A percentile compares a stretch with the other conserved stretches of the same genome.
phyloP scores from a whole-genome alignment of 2,329 filamentous ascomycete genomes.

The Plectosphaerella sp. region DNA sequence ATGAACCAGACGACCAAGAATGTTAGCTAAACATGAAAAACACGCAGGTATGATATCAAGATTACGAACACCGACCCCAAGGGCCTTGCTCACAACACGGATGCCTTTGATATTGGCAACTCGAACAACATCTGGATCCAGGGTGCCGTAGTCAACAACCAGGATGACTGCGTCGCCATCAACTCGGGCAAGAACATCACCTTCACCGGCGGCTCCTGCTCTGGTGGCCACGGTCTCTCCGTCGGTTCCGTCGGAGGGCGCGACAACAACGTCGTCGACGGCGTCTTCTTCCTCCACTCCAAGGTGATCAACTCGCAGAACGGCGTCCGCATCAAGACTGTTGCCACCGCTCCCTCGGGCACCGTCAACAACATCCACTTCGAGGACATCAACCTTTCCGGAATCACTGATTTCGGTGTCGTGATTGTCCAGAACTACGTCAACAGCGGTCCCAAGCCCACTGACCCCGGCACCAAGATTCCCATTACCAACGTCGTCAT shows the following conservation, averaged over 20 bases:
- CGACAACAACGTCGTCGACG: conserved; percentile 45
- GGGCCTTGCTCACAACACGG: conserved; percentile 44
- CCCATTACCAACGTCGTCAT: conserved; percentile 46
- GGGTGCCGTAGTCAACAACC: conserved; percentile 51
- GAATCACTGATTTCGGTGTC: conserved; percentile 35
- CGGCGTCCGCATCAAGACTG: conserved; percentile 47
- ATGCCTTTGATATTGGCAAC: conserved; percentile 52
- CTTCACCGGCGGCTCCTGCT: conserved; percentile 39
- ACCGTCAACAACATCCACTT: conserved; percentile 38
- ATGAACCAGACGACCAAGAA: too few relatives aligned
- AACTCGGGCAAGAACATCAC: conserved; percentile 49
- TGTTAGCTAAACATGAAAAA: neutral
- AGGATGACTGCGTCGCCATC: conserved; percentile 57
- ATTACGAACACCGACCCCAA: conserved; percentile 33
- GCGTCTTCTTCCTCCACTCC: conserved; percentile 44
- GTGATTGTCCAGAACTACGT: conserved; percentile 40
- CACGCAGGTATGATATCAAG: conserved; percentile 24
- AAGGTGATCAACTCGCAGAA: conserved; percentile 48
- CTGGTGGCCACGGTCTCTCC: conserved; percentile 36
- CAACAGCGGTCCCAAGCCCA: conserved; percentile 37
- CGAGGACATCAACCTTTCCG: conserved; percentile 33
- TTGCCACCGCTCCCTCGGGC: conserved; percentile 36
- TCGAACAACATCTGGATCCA: conserved; percentile 46
- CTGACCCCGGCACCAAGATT: conserved; percentile 40
- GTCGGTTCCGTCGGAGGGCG: conserved; percentile 42